Evolutionary conservation across 2,329 filamentous ascomycete genomes (phyloP).

Genomic region (Cladophialophora immunda): DNA sequence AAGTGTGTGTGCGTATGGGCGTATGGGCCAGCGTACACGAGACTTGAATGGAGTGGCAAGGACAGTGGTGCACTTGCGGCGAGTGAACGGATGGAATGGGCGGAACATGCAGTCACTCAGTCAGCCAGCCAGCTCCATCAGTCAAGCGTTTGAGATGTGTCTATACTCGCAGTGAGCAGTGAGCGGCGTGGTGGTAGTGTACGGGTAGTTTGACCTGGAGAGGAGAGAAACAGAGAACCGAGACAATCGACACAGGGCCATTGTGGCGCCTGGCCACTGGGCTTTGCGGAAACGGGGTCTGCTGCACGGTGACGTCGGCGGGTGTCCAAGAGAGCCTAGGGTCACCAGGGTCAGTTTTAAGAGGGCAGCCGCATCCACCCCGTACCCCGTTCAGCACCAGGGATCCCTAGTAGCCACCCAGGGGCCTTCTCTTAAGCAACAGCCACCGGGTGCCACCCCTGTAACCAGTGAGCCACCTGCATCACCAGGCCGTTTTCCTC

Average conservation of each 20-base stretch:
- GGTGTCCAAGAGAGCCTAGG: neutral
- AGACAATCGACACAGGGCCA: conserved; percentile 7
- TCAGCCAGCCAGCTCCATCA: neutral
- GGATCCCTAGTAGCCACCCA: neutral
- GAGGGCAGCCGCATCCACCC: neutral
- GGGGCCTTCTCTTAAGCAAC: neutral
- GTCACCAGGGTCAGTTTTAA: neutral
- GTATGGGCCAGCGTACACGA: neutral
- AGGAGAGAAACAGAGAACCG: conserved; percentile 1
- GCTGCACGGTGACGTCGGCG: conserved; percentile 6
- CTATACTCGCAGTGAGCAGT: neutral
- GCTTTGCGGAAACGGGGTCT: neutral
- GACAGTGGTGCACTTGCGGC: neutral
- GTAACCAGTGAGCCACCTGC: neutral
- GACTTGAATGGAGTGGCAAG: neutral
- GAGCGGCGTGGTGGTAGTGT: neutral
- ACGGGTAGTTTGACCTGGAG: neutral
- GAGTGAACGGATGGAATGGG: neutral
- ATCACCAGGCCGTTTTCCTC: conserved; percentile 6
- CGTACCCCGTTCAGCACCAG: neutral
- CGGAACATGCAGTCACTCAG: neutral
- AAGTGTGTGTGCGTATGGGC: neutral
- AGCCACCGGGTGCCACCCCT: conserved; percentile 14
- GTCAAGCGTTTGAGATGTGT: neutral
- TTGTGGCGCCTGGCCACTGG: conserved; percentile 12